Base-by-base conservation (phyloP, 2,329 filamentous ascomycete species). In the Arthroderma sp. region DNA sequence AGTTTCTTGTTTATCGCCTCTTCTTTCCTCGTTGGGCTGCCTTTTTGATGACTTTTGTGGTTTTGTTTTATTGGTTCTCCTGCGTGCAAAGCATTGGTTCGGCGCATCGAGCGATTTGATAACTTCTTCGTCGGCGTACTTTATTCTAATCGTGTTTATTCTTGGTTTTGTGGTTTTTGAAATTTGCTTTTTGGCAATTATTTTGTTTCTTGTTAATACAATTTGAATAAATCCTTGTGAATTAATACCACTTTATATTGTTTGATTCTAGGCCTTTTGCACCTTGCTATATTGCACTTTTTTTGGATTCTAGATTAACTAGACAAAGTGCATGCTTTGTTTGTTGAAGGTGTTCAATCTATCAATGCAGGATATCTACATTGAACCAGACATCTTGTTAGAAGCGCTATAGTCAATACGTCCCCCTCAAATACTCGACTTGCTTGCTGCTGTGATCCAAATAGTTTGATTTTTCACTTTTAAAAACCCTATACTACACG, bases 81-180 rank as follows among this genome's bases (percentile, higher is more conserved):
- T 51, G 25, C 41, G 41, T 25, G 41, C 19, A 51, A 51, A 51
- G 44, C 44, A 51, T 51, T 51, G 44, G 44, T 51, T 51, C 28
- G 44, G 44, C 44, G 44, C 44, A 51, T 51, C 44, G 44, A 51
- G 44, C 44, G 44, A 51, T 51, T 51, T 51, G 44, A 51, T 51
- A 51, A 33, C 44, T 51, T 51, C 44, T 9, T 49, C 43, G 43
- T 31, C 19, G 44, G 44, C 25, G 25, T n/a, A 19, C 23, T 51
- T 25, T n/a, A 33, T 51, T 51, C 28, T 31, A 31, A 23, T 31
- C n/a, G 2, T 51, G 25, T 51, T 33, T 33, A n/a, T 21, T 51
- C 25, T 33, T 33, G 44, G 25, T 9, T 31, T 17, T 51, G 41
- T 5, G 43, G 43, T 2, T 33, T 51, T 51, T 51, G 44, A 31